Base-by-base conservation (phyloP, 176 grass and related monocot species). In the Musa troglodytarum region DNA sequence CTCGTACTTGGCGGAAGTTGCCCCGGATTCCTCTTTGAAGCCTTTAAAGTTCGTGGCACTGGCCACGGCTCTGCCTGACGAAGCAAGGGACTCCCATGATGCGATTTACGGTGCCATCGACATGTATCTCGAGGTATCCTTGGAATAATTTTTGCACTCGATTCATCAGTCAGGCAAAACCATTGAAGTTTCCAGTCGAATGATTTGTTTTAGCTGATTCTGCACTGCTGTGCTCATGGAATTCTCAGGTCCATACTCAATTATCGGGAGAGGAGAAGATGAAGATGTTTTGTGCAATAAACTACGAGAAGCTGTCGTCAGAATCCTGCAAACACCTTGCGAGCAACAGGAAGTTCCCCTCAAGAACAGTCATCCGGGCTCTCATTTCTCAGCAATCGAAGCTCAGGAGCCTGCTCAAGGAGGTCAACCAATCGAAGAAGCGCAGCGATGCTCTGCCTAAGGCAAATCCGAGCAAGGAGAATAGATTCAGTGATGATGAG, bases 271-370 rank as follows among this genome's bases (percentile, higher is more conserved):
- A 92, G 61, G 91, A 99, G 70, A 99, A 99, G 85, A 92, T 87
- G 76, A 92, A 87, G 83, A 91, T 99, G 74, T 99, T 89, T 81
- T 78, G 64, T 29, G 84, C 76, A 4, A 87, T 99, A 68, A 86
- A 78, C 83, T 99, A 99, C 63, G 96, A 99, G 85, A 92, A 99
- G 75, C 96, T 99, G 49, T 92, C 91, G 34, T 88, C 88, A 8
- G 86, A 99, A 14, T 89, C 88, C 78, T 95, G 88, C 86, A 92
- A 95, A 81, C 86, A 95, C 79, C 86, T 99, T 1, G 87, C 96
- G 3, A 73, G 73, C 65, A 99, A 92, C 74, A 20, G 73, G 2
- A 83, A 73, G 5, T 99, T 99, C 76, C 91, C 95, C 22, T 88
- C 95, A 81, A 83, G 86, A 77, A 92, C 85, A 50, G 81, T 88